Percentiles rank a stretch among this genome's conserved stretches.
phyloP scores from a whole-genome alignment of 2,329 filamentous ascomycete species.

The Exophiala oligosperma region DNA sequence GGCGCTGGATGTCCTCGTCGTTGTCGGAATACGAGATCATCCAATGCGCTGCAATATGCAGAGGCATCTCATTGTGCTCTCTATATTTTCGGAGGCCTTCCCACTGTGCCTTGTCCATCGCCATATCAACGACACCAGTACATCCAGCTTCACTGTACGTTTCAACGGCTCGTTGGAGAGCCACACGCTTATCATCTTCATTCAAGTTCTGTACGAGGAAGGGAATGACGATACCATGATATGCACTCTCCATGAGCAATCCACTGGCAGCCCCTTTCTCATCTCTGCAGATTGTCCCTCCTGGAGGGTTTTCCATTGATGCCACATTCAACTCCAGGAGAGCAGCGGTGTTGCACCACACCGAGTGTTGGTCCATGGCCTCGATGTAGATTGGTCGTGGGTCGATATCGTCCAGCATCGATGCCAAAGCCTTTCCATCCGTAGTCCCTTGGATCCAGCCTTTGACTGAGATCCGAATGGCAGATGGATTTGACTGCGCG shows the following conservation, averaged over 20 bases:
- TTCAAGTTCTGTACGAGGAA: slow-evolving; percentile 42
- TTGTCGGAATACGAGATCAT: slow-evolving; percentile 43
- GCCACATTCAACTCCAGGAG: slow-evolving; percentile 45
- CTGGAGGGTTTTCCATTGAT: slow-evolving; percentile 41
- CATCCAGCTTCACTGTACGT: slow-evolving; percentile 46
- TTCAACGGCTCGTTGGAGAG: slow-evolving; percentile 40
- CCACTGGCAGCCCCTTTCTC: slow-evolving; percentile 44
- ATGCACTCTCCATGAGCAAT: slow-evolving; percentile 46
- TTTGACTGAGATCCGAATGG: slow-evolving; percentile 44
- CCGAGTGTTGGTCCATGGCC: slow-evolving; percentile 49
- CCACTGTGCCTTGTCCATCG: slow-evolving; percentile 53
- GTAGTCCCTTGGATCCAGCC: slow-evolving; percentile 51
- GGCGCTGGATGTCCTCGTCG: slow-evolving; percentile 39
- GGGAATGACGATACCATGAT: slow-evolving; percentile 46
- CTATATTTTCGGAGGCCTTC: slow-evolving; percentile 44
- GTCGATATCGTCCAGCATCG: slow-evolving; percentile 51
- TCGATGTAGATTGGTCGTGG: slow-evolving; percentile 49
- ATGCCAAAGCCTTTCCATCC: slow-evolving; percentile 43
- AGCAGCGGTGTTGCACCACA: slow-evolving; percentile 51
- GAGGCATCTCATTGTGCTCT: slow-evolving; percentile 35
- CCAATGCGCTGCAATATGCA: slow-evolving; percentile 51
- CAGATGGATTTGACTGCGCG: slow-evolving; percentile 39
- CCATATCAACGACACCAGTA: slow-evolving; percentile 52
- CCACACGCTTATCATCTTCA: slow-evolving; percentile 42
- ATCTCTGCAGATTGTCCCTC: slow-evolving; percentile 49